These are phyloP conservation scores for Pulveroboletus frians DNA, from an alignment of 768 basidiomycete genomes.

Conservation along the genomic window DNA sequence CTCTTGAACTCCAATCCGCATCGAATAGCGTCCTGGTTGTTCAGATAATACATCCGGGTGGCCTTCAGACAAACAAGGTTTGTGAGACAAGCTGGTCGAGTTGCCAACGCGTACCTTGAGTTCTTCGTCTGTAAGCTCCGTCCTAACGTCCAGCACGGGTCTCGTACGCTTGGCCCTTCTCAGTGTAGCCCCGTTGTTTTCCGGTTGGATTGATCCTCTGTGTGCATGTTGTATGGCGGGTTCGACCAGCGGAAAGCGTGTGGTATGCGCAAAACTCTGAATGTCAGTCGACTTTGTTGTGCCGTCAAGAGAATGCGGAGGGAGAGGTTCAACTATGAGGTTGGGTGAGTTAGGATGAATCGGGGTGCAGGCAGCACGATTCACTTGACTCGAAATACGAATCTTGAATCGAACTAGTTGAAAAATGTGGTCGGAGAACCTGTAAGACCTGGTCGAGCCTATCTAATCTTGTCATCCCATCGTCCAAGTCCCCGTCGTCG, in stretches of 20 bases:
- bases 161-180: constrained; percentile 49
- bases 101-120: constrained; percentile 47
- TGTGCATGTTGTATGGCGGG: background rate
- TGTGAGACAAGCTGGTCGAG: background rate
- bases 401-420: background rate
- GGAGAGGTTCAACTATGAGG: constrained; percentile 3
- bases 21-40: constrained; percentile 52
- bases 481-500: constrained; percentile 20
- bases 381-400: constrained; percentile 6
- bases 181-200: background rate
- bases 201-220: background rate
- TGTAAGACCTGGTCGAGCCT: background rate
- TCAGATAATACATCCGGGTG: constrained; percentile 62
- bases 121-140: constrained; percentile 79
- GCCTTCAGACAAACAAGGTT: constrained; percentile 32
- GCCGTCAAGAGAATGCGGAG: constrained; percentile 1
- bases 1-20: constrained; percentile 48
- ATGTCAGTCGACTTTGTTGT: constrained; percentile 4
- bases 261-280: background rate
- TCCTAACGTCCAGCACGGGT: constrained; percentile 63
- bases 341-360: background rate
- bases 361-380: background rate
- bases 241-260: constrained; percentile 4
- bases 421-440: background rate
- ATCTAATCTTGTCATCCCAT: constrained; percentile 16